phyloP scores from a whole-genome alignment of 1,139 yeast genomes.

The Magnusiomyces ingens region DNA sequence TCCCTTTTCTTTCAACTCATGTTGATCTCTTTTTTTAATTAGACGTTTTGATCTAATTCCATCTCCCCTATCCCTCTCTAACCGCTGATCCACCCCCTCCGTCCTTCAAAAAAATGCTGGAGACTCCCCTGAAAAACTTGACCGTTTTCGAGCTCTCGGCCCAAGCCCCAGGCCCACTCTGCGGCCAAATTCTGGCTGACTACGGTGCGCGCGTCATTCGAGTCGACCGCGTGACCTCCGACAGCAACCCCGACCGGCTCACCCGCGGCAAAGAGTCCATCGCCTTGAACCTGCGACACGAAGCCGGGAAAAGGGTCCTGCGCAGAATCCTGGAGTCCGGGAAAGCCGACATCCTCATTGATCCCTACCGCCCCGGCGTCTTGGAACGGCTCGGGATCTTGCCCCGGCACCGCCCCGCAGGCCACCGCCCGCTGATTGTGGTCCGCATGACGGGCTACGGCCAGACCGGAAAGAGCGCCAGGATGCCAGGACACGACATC shows the following conservation, averaged over 20 bases:
- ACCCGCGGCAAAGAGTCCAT: conserved; percentile 32
- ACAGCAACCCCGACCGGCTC: conserved; percentile 25
- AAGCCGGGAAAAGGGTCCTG: conserved; percentile 22
- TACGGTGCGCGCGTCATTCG: conserved; percentile 33
- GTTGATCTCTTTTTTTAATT: too few species aligned
- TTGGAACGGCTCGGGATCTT: conserved; percentile 18
- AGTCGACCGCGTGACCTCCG: conserved; percentile 18
- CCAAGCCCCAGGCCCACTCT: conserved; percentile 19
- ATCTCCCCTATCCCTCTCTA: too few species aligned
- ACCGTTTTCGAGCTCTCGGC: conserved; percentile 18
- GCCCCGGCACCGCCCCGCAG: conserved; percentile 13
- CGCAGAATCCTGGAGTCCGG: conserved; percentile 18
- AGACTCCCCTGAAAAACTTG: neutral
- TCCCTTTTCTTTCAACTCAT: too few species aligned
- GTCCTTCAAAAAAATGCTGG: too few species aligned
- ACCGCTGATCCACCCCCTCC: too few species aligned
- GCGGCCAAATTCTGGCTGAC: conserved; percentile 26
- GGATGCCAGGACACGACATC: conserved; percentile 17
- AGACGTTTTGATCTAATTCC: too few species aligned
- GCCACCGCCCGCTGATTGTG: neutral
- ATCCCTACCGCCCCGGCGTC: conserved; percentile 30
- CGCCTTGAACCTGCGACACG: conserved; percentile 27
- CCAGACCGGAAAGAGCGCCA: conserved; percentile 7
- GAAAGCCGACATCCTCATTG: conserved; percentile 30
- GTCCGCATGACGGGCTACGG: conserved; percentile 17